Conservation (phyloP, 225 moss, liverwort and hornwort genomes). For the Polytrichum commune region DNA sequence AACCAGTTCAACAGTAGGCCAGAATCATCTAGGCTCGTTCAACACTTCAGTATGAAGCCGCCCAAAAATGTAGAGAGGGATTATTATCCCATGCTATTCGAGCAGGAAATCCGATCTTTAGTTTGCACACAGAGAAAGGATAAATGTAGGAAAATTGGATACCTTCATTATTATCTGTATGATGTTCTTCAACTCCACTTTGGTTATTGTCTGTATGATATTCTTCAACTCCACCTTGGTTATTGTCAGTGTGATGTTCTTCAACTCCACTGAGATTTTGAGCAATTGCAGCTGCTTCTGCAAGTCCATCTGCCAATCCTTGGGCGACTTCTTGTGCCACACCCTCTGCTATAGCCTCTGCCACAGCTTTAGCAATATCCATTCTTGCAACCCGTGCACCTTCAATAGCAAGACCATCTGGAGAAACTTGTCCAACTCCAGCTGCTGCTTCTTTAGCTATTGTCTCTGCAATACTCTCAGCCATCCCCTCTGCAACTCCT, state of each 20-base stretch:
- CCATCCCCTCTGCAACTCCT: constrained; percentile 64
- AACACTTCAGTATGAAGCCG: constrained; percentile 10
- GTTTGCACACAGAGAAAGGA: too few species aligned
- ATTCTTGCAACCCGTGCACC: constrained; percentile 37
- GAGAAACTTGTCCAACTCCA: constrained; percentile 26
- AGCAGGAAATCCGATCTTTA: too few species aligned
- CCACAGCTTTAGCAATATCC: constrained; percentile 54
- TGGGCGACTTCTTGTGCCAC: constrained; percentile 62
- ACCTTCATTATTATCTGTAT: too few species aligned
- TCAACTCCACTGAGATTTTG: constrained; percentile 22
- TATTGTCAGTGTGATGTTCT: constrained; percentile 14
- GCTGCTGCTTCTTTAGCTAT: constrained; percentile 59
- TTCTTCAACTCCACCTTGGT: constrained; percentile 22
- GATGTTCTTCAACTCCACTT: too few species aligned
- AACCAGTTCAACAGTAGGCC: too few species aligned
- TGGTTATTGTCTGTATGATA: too few species aligned
- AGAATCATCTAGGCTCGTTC: too few species aligned
- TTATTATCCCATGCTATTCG: too few species aligned
- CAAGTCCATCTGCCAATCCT: constrained; percentile 55
- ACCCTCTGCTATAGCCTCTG: constrained; percentile 55
- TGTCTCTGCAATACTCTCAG: constrained; percentile 57
- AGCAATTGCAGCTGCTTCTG: constrained; percentile 43
- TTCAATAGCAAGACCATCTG: constrained; percentile 28
- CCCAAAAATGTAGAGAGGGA: too few species aligned
- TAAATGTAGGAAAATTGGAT: too few species aligned